These are phyloP conservation scores for Talaromyces liani DNA, from an alignment of 495 filamentous ascomycete species.

Conservation along the genomic window DNA sequence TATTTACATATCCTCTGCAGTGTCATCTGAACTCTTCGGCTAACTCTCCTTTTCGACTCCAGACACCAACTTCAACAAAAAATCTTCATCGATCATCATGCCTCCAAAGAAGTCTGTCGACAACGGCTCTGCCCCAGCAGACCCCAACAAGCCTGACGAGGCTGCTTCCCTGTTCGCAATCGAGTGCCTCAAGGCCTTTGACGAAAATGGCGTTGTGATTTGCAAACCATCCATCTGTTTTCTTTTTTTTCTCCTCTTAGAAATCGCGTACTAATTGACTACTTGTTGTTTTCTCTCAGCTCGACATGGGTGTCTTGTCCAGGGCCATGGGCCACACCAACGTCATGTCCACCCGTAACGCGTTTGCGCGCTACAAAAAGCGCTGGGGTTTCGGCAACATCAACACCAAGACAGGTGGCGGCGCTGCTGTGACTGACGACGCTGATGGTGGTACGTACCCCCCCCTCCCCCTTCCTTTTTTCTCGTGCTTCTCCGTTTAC, in stretches of 20 bases:
- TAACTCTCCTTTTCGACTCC: background rate
- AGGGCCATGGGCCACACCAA: conserved; percentile 4
- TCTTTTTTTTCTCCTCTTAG: background rate
- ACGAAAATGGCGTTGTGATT: background rate
- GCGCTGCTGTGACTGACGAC: background rate
- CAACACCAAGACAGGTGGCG: background rate
- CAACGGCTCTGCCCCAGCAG: background rate
- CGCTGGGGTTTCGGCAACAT: background rate
- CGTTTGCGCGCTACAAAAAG: background rate
- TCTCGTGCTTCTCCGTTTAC: background rate
- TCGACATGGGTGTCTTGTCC: background rate
- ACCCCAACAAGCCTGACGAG: background rate
- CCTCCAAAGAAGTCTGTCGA: conserved; percentile 3
- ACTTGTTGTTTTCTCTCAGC: background rate
- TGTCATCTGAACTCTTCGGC: background rate
- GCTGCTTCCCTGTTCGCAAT: background rate
- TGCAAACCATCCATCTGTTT: background rate
- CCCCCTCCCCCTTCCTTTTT: background rate
- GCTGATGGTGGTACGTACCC: background rate
- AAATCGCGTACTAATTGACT: background rate
- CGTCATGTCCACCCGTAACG: background rate
- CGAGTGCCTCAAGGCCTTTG: background rate
- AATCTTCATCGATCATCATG: background rate
- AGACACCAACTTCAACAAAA: background rate
- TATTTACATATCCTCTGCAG: background rate